Evolutionary conservation across 2,329 filamentous ascomycete species (phyloP), one percentile per base, ranked within the genome.

Genomic region (Didymella keratinophila): DNA sequence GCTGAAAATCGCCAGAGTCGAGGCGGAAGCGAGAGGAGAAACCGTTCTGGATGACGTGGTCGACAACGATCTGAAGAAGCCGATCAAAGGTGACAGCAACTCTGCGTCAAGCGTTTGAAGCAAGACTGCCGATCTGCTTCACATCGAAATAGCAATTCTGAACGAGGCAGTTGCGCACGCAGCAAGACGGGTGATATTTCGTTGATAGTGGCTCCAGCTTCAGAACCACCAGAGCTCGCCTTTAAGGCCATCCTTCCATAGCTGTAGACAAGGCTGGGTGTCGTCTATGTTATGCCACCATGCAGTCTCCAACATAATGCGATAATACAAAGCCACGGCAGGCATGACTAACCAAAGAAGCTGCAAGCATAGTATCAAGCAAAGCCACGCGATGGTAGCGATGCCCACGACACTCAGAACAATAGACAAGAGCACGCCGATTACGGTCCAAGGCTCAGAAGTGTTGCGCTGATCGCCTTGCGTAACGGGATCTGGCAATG

Each of bases 21-120:
- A 60, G 47, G 64, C 64, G 14, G 59, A 60, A 30, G 57, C 52
- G 25, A 46, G 56, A 25, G 61, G 58, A 3, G 49, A 52, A 14
- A 61, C 61, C n/a, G 46, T 56, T 7, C 21, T 67, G 25, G 57
- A 66, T 37, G 64, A 62, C 39, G 56, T 66, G 1, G 59, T 66
- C 8, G 61, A 62, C 25, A 60, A 57, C 4, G 63, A 65, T 27
- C 48, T 63, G 37, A 58, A 44, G 30, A 64, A 61, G 43, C 28
- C 58, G n/a, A 20, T 18, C 6, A 43, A 42, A 14, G 37, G 12
- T 6, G 28, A 37, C 7, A 9, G 4, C 10, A 43, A 21, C 30
- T 45, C 41, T 2, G 21, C 21, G 9, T 45, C 42, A 9, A 46
- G 50, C 41, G 50, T 23, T 7, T 52, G 21, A 7, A 36, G 32